These are phyloP conservation scores for Blastobotrys robertii DNA, from an alignment of 805 yeast genomes.

Conservation along the genomic window DNA sequence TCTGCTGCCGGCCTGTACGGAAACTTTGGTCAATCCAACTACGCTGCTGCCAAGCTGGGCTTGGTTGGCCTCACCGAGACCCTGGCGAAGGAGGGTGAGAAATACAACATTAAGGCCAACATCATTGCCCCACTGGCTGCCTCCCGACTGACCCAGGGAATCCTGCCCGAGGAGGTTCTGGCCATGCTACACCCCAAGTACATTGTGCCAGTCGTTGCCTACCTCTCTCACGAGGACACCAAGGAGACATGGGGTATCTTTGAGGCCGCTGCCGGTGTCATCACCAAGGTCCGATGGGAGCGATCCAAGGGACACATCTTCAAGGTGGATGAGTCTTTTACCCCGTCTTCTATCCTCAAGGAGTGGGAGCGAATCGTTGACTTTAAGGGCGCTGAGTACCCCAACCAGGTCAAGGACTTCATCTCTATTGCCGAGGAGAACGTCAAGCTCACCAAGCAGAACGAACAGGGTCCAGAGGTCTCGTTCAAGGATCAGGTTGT, in stretches of 20 bases:
- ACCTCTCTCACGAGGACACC: constrained; percentile 57
- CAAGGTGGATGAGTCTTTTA: constrained; percentile 65
- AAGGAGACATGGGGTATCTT: constrained; percentile 64
- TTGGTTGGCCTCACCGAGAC: constrained; percentile 89
- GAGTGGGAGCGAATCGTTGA: constrained; percentile 54
- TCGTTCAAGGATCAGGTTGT: constrained; percentile 78
- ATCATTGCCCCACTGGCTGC: constrained; percentile 92
- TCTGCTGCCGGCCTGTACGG: constrained; percentile 97
- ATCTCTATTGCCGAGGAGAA: constrained; percentile 45
- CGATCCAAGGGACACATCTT: constrained; percentile 79
- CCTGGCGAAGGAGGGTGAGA: constrained; percentile 86
- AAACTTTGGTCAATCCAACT: constrained; percentile 93
- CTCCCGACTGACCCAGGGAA: constrained; percentile 73
- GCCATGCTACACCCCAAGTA: constrained; percentile 76
- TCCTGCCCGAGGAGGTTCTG: constrained; percentile 77
- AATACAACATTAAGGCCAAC: constrained; percentile 73
- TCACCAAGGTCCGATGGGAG: constrained; percentile 90
- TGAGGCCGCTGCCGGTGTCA: constrained; percentile 93
- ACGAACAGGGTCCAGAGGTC: constrained; percentile 49
- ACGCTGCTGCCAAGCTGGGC: constrained; percentile 87
- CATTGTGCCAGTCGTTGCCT: constrained; percentile 85
- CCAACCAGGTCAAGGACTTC: constrained; percentile 65
- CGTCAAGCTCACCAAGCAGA: constrained; percentile 39
- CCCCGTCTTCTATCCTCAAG: constrained; percentile 75
- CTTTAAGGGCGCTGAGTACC: constrained; percentile 53